Evolutionary conservation across 1,139 yeast species (phyloP).

Genomic region (Debaryomyces nepalensis): DNA sequence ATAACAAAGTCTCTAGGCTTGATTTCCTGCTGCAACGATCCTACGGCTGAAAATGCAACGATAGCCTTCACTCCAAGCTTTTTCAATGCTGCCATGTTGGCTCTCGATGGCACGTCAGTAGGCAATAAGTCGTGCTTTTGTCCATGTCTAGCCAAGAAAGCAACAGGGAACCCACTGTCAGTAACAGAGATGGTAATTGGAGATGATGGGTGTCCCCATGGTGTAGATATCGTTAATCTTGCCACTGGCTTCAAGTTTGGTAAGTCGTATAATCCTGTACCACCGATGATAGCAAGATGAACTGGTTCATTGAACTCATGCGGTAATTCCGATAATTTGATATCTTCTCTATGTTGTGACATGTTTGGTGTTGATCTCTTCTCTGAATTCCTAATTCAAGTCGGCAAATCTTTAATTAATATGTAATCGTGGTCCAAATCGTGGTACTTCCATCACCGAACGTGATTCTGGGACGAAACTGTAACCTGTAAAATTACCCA

Average conservation of each 20-base stretch:
- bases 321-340: slow-evolving; percentile 36
- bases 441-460: slow-evolving; percentile 6
- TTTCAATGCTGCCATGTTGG: slow-evolving; percentile 95
- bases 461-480: neutral
- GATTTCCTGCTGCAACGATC: slow-evolving; percentile 87
- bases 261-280: slow-evolving; percentile 93
- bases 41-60: slow-evolving; percentile 94
- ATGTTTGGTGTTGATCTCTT: slow-evolving; percentile 21
- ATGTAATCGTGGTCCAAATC: slow-evolving; percentile 3
- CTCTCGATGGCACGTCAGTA: slow-evolving; percentile 87
- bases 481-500: slow-evolving; percentile 2
- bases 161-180: slow-evolving; percentile 78
- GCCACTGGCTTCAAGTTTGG: slow-evolving; percentile 87
- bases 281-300: slow-evolving; percentile 89
- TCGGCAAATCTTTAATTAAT: neutral
- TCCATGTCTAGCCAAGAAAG: slow-evolving; percentile 96
- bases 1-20: slow-evolving; percentile 93
- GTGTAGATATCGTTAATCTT: slow-evolving; percentile 76
- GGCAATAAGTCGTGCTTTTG: slow-evolving; percentile 87
- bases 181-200: slow-evolving; percentile 89
- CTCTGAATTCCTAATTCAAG: neutral
- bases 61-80: slow-evolving; percentile 84
- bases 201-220: slow-evolving; percentile 97
- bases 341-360: slow-evolving; percentile 45
- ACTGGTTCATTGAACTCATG: slow-evolving; percentile 52